Base-by-base conservation (phyloP, 169 alveolate species). In the Plasmodium inui region DNA sequence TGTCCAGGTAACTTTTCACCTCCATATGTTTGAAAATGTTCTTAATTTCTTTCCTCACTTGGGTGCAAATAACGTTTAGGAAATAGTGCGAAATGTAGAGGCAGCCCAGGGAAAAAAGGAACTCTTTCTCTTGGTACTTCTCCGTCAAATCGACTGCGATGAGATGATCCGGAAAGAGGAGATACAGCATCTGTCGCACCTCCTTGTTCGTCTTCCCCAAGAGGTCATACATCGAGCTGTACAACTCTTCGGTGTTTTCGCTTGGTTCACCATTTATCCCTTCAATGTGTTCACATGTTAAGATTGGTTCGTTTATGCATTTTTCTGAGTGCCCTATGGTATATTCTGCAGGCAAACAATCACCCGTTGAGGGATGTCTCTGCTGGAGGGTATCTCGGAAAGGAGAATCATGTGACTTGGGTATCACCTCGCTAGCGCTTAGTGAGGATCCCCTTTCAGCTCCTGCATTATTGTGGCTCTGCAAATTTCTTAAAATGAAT, bases 11-110 rank as follows among this genome's bases (percentile, higher is more conserved):
- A 2, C 22, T 44, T 46, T 71, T 81, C 44, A 74, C 17, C 7
- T 46, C 92, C 26, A 81, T 53, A 26, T 70, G 83, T 91, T 91
- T 91, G 61, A 80, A 82, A 17, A 91, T 81, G 26, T 91, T 79
- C 28, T 91, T 91, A 34, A 91, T 83, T 71, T 91, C 82, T 72
- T 82, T 91, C 14, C 81, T 91, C 74, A 91, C 74, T 81, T 91
- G 50, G 26, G 57, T 28, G 46, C 95, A 91, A 50, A 91, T 73
- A 9, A 91, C 61, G 74, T 81, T 80, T 82, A 91, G 72, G 32
- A 91, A 71, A 32, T 82, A 91, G 32, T 91, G 95, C 22, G 95
- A 91, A 7, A 91, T 82, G 46, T 91, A 91, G 1, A 81, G 34
- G 3, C 85, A 67, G 7, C 95, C 95, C 22, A 91, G 12, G 12